Evolutionary conservation across 2,329 filamentous ascomycete species (phyloP).

Genomic region (Sclerotinia spermophila): DNA sequence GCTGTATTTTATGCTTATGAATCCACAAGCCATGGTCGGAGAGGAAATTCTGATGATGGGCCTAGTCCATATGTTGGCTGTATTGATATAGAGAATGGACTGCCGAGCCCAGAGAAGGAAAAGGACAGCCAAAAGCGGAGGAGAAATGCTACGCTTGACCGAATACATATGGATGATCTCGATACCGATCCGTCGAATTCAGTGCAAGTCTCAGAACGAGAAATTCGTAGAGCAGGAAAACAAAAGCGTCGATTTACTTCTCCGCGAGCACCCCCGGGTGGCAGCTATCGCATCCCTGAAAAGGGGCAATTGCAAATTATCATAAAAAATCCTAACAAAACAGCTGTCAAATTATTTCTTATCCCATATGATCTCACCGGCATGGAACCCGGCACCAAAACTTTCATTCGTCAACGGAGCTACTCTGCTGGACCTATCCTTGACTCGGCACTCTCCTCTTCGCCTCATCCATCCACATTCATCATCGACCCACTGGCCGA

Average conservation of each 20-base stretch:
- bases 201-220: slow-evolving; percentile 35
- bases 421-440: slow-evolving; percentile 86
- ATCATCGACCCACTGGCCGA: slow-evolving; percentile 40
- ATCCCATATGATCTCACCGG: slow-evolving; percentile 88
- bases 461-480: slow-evolving; percentile 19
- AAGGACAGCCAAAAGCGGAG: slow-evolving; percentile 43
- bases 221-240: slow-evolving; percentile 49
- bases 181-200: slow-evolving; percentile 26
- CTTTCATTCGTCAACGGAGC: slow-evolving; percentile 89
- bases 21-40: slow-evolving; percentile 57
- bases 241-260: slow-evolving; percentile 56
- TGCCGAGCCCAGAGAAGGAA: slow-evolving; percentile 50
- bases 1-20: slow-evolving; percentile 96
- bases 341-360: slow-evolving; percentile 91
- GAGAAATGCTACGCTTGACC: slow-evolving; percentile 22
- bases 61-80: slow-evolving; percentile 95
- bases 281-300: slow-evolving; percentile 89
- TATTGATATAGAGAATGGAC: slow-evolving; percentile 81
- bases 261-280: slow-evolving; percentile 71
- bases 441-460: slow-evolving; percentile 45
- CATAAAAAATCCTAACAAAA: slow-evolving; percentile 98
- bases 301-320: slow-evolving; percentile 94
- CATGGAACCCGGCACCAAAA: slow-evolving; percentile 93
- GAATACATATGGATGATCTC: slow-evolving; percentile 26
- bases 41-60: slow-evolving; percentile 68